Percentiles rank a stretch among this genome's conserved stretches.
Conservation (phyloP, 441 rosid species). For the Hura crepitans region DNA sequence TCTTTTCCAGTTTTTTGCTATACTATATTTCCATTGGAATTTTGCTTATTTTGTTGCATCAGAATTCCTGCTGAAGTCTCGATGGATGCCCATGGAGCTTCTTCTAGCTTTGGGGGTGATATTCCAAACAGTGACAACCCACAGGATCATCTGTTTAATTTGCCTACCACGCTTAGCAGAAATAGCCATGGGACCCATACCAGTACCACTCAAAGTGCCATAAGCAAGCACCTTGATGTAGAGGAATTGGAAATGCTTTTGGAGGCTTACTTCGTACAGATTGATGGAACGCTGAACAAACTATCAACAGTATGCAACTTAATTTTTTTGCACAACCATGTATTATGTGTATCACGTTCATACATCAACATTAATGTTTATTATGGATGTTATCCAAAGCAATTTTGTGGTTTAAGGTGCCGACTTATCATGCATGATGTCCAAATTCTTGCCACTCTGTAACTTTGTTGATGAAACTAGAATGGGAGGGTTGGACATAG, state of each 20-base stretch:
- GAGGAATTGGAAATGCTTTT: conserved; percentile 91
- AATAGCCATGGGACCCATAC: conserved; percentile 53
- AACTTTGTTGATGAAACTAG: background rate
- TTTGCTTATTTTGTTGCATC: conserved; percentile 13
- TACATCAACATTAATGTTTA: background rate
- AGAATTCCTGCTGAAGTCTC: conserved; percentile 53
- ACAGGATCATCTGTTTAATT: conserved; percentile 42
- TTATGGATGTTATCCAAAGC: background rate
- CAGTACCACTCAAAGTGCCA: conserved; percentile 54
- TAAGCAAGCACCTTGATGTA: conserved; percentile 55
- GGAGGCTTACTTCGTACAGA: conserved; percentile 84
- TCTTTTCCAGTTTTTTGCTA: background rate
- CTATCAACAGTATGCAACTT: conserved; percentile 57
- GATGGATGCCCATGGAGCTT: conserved; percentile 33
- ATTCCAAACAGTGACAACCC: conserved; percentile 35
- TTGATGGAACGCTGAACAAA: conserved; percentile 80
- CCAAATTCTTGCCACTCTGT: background rate
- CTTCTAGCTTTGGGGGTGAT: conserved; percentile 36
- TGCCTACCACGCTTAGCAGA: conserved; percentile 38
- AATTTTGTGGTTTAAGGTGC: background rate
- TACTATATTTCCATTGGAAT: conserved; percentile 11
- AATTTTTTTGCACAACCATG: background rate
- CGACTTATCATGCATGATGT: background rate
- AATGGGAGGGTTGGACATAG: background rate
- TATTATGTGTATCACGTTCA: background rate